A percentile compares a stretch with the other conserved stretches of the same genome.
phyloP scores from a whole-genome alignment of 306 rosid genomes.

The Corylus avellana region DNA sequence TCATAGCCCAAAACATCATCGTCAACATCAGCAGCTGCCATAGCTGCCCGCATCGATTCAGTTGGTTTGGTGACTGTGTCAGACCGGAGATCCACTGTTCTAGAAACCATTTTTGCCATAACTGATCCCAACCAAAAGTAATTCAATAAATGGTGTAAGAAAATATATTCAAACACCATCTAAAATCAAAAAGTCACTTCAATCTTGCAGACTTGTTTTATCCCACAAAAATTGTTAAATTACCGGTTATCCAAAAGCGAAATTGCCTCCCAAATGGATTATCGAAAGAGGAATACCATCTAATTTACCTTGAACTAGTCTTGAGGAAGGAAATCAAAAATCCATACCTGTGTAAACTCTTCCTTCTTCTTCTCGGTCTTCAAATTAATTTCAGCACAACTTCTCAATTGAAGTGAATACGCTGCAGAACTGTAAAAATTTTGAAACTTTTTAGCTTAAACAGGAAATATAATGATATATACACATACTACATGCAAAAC shows the following conservation, averaged over 20 bases:
- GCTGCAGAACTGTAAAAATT: not conserved
- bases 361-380: not conserved
- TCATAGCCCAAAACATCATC: slow-evolving; percentile 75
- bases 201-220: too few relatives aligned
- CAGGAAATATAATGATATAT: not conserved
- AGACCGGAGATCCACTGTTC: slow-evolving; percentile 80
- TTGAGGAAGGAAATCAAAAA: not conserved
- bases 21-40: slow-evolving; percentile 90
- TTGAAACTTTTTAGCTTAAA: not conserved
- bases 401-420: not conserved
- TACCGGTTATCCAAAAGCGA: too few relatives aligned
- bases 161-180: not conserved
- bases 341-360: not conserved
- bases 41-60: slow-evolving; percentile 76
- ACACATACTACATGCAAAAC: not conserved
- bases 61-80: slow-evolving; percentile 94
- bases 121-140: slow-evolving; percentile 20
- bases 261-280: not conserved
- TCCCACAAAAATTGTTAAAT: too few relatives aligned
- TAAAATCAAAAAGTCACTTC: not conserved
- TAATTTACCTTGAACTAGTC: not conserved
- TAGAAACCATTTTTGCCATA: slow-evolving; percentile 61
- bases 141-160: not conserved
- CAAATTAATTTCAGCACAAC: not conserved
- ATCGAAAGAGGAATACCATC: not conserved